A percentile compares a stretch with the other conserved stretches of the same genome.
Evolutionary conservation across 2,329 filamentous ascomycete genomes (phyloP).

Genomic region (Alternaria ventricosa): DNA sequence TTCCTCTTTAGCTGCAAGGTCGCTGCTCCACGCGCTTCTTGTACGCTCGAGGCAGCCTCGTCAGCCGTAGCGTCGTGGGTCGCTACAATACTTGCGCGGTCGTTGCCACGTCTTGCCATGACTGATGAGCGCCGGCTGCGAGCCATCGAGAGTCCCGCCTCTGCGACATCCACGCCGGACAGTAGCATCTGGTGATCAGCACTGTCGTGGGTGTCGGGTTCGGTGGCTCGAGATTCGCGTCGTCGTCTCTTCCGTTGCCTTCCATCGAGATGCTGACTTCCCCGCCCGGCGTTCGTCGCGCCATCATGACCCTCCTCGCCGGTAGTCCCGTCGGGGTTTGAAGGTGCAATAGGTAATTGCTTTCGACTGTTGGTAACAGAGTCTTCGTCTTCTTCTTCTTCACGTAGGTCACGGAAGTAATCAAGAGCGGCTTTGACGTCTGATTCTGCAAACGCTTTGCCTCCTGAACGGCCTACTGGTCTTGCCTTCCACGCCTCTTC

Average conservation of each 20-base stretch:
- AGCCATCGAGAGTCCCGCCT: background rate
- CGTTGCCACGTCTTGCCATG: background rate
- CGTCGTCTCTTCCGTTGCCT: background rate
- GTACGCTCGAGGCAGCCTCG: background rate
- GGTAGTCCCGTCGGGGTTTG: background rate
- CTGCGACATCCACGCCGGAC: background rate
- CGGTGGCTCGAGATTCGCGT: background rate
- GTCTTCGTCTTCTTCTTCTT: background rate
- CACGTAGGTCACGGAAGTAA: background rate
- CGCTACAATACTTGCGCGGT: background rate
- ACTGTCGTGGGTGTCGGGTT: background rate
- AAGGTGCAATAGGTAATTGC: background rate
- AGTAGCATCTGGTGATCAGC: background rate
- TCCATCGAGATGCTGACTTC: background rate
- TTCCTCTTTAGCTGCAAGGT: background rate
- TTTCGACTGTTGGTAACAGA: background rate
- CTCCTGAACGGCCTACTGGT: background rate
- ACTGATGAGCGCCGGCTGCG: background rate
- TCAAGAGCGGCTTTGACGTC: background rate
- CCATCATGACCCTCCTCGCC: background rate
- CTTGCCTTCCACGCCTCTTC: background rate
- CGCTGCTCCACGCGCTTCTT: background rate
- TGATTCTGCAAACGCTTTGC: background rate
- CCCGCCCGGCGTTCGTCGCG: background rate
- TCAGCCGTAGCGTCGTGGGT: background rate